Conservation (phyloP, 2,329 filamentous ascomycete species). For the Cladosporium sp. region DNA sequence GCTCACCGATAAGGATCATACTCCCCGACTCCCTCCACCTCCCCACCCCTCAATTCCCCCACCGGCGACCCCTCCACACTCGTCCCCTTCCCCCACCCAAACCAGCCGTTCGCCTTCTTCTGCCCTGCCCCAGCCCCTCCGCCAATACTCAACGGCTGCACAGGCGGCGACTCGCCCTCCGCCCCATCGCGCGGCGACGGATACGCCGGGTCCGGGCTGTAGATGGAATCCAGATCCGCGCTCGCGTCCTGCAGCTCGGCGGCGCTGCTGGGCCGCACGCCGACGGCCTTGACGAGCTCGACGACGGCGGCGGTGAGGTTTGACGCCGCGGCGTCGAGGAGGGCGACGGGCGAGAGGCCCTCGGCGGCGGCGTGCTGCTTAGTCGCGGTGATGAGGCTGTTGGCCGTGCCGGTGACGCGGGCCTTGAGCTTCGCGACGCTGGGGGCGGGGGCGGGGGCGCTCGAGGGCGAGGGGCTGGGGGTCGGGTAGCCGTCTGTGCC, state of each 20-base stretch:
- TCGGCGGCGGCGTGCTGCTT: conserved; percentile 82
- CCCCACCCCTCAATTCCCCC: background rate
- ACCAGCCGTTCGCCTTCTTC: conserved; percentile 15
- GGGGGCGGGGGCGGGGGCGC: conserved; percentile 27
- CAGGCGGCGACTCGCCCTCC: background rate
- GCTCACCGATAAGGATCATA: conserved; percentile 16
- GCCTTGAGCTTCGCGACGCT: conserved; percentile 56
- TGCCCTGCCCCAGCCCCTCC: background rate
- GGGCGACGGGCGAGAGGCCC: conserved; percentile 84
- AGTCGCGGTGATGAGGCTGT: conserved; percentile 88
- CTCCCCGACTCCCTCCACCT: background rate
- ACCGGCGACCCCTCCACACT: conserved; percentile 8
- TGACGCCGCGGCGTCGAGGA: conserved; percentile 87
- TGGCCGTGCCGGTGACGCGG: conserved; percentile 84
- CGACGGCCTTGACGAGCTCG: conserved; percentile 75
- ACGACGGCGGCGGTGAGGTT: conserved; percentile 82
- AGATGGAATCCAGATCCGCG: conserved; percentile 20
- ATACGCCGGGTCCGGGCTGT: conserved; percentile 14
- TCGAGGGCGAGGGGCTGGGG: conserved; percentile 22
- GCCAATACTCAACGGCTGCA: conserved; percentile 1
- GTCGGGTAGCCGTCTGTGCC: conserved; percentile 34
- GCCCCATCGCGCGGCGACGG: background rate
- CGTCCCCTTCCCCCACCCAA: conserved; percentile 12
- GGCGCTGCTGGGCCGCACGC: conserved; percentile 53
- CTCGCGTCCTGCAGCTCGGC: conserved; percentile 20